Percentiles rank a stretch among this genome's conserved stretches.
phyloP scores from a whole-genome alignment of 2,329 filamentous ascomycete genomes.

The Taxawa tesnikishii region DNA sequence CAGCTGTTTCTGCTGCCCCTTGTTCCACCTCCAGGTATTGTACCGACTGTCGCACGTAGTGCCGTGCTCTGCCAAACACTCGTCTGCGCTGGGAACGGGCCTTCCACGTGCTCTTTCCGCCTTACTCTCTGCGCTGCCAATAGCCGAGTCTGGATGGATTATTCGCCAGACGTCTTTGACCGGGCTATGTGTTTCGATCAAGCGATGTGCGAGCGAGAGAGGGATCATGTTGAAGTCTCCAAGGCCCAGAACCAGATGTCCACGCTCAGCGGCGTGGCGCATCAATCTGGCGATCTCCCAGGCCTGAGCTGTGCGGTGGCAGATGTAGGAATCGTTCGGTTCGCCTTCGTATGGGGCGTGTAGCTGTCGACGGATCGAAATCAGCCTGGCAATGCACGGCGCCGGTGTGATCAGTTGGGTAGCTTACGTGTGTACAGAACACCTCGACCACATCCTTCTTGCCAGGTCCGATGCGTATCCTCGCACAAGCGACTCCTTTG shows the following conservation, averaged over 20 bases:
- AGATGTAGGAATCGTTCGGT: constrained; percentile 72
- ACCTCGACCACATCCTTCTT: constrained; percentile 65
- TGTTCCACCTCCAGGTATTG: constrained; percentile 90
- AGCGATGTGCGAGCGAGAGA: constrained; percentile 65
- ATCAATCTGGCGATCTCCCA: constrained; percentile 92
- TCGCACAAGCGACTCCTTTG: constrained; percentile 80
- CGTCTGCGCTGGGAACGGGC: constrained; percentile 61
- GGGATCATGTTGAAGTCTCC: constrained; percentile 99
- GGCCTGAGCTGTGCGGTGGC: constrained; percentile 81
- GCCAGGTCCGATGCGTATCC: constrained; percentile 57
- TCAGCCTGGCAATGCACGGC: too few species aligned
- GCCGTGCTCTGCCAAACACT: constrained; percentile 71
- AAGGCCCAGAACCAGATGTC: constrained; percentile 71
- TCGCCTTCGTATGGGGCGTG: constrained; percentile 81
- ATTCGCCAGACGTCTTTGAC: constrained; percentile 77
- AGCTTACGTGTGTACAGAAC: constrained; percentile 88
- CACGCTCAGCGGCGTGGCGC: constrained; percentile 64
- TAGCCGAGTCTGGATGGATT: constrained; percentile 69
- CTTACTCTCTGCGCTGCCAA: constrained; percentile 58
- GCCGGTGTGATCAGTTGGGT: constrained; percentile 17
- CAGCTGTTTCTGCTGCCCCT: constrained; percentile 55
- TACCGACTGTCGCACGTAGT: constrained; percentile 73
- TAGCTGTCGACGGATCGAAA: too few species aligned
- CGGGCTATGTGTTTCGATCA: constrained; percentile 67
- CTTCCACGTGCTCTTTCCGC: constrained; percentile 53